Percentiles rank a stretch among this genome's conserved stretches.
Evolutionary conservation across 1,139 yeast genomes (phyloP).

Genomic region (Pichia sp.): DNA sequence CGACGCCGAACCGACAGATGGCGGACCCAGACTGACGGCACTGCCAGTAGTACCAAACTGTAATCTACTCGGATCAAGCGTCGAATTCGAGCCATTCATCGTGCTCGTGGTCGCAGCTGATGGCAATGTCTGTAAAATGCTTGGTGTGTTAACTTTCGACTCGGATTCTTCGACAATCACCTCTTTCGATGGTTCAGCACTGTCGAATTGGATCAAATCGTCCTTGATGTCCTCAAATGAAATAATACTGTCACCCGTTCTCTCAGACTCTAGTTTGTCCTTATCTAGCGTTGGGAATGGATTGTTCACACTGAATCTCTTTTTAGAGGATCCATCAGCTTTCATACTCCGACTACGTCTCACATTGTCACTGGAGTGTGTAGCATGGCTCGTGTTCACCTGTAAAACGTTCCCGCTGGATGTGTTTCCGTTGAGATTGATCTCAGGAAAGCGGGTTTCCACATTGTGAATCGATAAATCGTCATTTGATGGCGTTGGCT

Average conservation of each 20-base stretch:
- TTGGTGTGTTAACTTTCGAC: no score
- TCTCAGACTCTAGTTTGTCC: conserved; percentile 10
- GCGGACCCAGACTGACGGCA: neutral
- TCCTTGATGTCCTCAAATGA: conserved; percentile 18
- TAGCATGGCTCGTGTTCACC: neutral
- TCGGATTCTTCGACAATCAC: no score
- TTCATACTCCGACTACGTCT: conserved; percentile 9
- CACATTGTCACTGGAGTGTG: neutral
- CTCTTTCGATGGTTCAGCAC: no score
- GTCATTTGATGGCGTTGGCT: neutral
- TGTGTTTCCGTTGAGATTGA: conserved; percentile 8
- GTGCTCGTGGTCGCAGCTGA: no score
- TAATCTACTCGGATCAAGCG: no score
- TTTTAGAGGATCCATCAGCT: neutral
- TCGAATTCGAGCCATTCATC: no score
- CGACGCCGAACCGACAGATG: no score
- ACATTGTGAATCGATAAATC: conserved; percentile 13
- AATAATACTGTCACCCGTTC: conserved; percentile 19
- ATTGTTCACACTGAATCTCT: conserved; percentile 27
- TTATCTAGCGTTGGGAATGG: conserved; percentile 25
- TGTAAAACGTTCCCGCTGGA: neutral
- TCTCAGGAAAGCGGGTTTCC: conserved; percentile 29
- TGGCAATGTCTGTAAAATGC: no score
- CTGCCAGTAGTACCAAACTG: neutral
- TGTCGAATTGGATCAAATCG: conserved; percentile 10